Conservation (phyloP, 805 yeast species). For the Kodamaea leandrae region DNA sequence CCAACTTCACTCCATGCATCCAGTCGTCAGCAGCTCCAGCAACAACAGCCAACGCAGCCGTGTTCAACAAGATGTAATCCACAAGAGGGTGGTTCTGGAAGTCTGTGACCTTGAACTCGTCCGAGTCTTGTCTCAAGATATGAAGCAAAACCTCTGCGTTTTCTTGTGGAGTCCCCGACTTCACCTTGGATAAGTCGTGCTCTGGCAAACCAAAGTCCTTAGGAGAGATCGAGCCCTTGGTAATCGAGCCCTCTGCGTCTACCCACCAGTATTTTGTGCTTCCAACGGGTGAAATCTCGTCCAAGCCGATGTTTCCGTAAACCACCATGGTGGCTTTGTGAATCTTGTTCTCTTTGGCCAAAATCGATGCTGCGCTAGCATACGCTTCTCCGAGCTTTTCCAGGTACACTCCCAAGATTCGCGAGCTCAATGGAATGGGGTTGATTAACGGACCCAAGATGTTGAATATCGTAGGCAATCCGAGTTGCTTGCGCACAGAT, state of each 20-base stretch:
- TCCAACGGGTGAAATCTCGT: conserved; percentile 92
- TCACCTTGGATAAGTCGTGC: conserved; percentile 65
- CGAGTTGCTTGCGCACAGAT: conserved; percentile 68
- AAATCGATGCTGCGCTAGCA: conserved; percentile 71
- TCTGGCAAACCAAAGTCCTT: conserved; percentile 77
- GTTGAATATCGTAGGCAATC: conserved; percentile 92
- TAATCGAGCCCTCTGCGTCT: conserved; percentile 40
- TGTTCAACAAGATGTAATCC: conserved; percentile 87
- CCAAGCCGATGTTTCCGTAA: conserved; percentile 88
- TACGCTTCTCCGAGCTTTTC: conserved; percentile 76
- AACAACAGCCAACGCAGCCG: conserved; percentile 82
- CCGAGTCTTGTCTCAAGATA: conserved; percentile 44
- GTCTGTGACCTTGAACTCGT: conserved; percentile 44
- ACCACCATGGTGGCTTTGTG: conserved; percentile 74
- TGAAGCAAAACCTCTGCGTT: conserved; percentile 63
- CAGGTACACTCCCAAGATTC: conserved; percentile 88
- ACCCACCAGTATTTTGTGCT: conserved; percentile 77
- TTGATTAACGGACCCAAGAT: conserved; percentile 91
- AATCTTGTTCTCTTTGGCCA: conserved; percentile 50
- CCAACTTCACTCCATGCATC: conserved; percentile 74
- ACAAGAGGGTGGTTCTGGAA: conserved; percentile 55
- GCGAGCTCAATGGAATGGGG: conserved; percentile 77
- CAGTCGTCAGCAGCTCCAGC: conserved; percentile 67
- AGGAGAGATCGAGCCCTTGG: conserved; percentile 55
- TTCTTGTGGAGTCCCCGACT: conserved; percentile 82